A percentile compares a stretch with the other conserved stretches of the same genome.
Evolutionary conservation across 495 filamentous ascomycete species (phyloP).

Genomic region (Hypomontagnella monticulosa): DNA sequence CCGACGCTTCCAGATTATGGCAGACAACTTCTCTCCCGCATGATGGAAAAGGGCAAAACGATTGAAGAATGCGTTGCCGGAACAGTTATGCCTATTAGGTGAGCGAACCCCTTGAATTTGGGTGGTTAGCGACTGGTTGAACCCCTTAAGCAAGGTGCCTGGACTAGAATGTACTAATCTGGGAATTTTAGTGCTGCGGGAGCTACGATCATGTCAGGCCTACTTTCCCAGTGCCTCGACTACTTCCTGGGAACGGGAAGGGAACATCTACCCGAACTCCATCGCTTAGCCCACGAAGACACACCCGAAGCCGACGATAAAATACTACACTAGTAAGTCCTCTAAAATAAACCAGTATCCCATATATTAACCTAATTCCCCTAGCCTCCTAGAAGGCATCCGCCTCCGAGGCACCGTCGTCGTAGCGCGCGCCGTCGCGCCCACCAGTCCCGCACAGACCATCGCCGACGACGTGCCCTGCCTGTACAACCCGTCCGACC

Average conservation of each 20-base stretch:
- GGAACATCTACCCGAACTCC: slow-evolving; percentile 64
- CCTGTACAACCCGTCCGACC: slow-evolving; percentile 39
- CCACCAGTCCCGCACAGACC: slow-evolving; percentile 51
- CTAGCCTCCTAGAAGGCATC: slow-evolving; percentile 65
- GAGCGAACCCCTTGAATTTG: too few species aligned
- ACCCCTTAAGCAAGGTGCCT: too few species aligned
- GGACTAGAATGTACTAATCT: too few species aligned
- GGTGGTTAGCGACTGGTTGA: too few species aligned
- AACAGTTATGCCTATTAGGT: slow-evolving; percentile 67
- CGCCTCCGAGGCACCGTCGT: slow-evolving; percentile 70
- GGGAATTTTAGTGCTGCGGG: slow-evolving; percentile 32
- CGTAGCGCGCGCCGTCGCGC: slow-evolving; percentile 57
- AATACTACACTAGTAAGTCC: slow-evolving; percentile 44
- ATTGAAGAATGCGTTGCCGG: slow-evolving; percentile 71
- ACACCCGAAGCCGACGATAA: slow-evolving; percentile 42
- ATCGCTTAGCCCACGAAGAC: slow-evolving; percentile 54
- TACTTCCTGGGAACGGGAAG: slow-evolving; percentile 71
- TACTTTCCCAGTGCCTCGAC: slow-evolving; percentile 76
- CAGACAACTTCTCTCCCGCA: slow-evolving; percentile 68
- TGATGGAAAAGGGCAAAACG: slow-evolving; percentile 67
- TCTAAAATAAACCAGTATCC: background rate
- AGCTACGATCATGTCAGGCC: slow-evolving; percentile 34
- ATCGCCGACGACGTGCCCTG: slow-evolving; percentile 61
- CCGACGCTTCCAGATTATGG: slow-evolving; percentile 71
- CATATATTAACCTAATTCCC: slow-evolving; percentile 17